Evolutionary conservation across 306 rosid species (phyloP).

Genomic region (Cucurbita ficifolia): DNA sequence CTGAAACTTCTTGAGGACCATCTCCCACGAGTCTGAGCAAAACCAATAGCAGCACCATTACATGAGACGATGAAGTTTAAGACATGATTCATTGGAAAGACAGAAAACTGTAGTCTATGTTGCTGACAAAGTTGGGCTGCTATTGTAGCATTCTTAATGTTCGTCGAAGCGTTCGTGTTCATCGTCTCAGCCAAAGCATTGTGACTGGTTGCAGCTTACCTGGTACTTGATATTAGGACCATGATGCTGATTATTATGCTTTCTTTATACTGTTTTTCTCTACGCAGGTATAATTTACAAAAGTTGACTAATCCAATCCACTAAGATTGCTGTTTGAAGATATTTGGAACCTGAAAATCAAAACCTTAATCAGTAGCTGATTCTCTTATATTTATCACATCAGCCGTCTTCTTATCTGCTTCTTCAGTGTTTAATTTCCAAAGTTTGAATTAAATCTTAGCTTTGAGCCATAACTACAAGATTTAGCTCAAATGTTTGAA

Average conservation of each 20-base stretch:
- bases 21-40: background rate
- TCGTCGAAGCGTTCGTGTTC: background rate
- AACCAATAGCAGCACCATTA: background rate
- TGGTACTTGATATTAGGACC: background rate
- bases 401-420: background rate
- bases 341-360: background rate
- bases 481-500: background rate
- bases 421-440: background rate
- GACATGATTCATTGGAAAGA: background rate
- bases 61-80: background rate
- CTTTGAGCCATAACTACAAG: background rate
- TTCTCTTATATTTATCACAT: background rate
- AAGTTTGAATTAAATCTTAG: background rate
- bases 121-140: background rate
- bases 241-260: background rate
- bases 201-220: slow-evolving; percentile 4
- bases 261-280: background rate
- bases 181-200: background rate
- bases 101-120: background rate
- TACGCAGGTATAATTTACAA: background rate
- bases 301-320: background rate
- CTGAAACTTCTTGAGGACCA: background rate
- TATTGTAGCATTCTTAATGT: background rate
- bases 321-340: background rate
- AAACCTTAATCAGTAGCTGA: background rate